Evolutionary conservation across 192 early-diverging fungal genomes (phyloP), one percentile per base, ranked within the genome.

Genomic region (Radiomyces spectabilis): DNA sequence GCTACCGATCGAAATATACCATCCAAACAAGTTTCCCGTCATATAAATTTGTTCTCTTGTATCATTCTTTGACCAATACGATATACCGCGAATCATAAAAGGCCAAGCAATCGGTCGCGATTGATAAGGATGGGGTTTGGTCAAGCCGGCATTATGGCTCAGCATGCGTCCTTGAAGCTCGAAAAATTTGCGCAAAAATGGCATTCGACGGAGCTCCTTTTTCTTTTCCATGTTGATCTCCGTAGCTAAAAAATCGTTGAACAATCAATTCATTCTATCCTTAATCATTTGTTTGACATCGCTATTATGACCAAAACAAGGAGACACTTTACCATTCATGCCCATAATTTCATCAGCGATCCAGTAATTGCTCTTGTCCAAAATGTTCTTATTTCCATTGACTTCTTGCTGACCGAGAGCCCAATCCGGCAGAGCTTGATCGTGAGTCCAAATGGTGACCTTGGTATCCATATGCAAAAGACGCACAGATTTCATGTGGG

Each of bases 101-200:
- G 91, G 93, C 95, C 95, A 98, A 32, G 88, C 78, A 44, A 82
- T 78, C 8, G 95, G 94, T 6, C 71, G 35, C 40, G 76, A 81
- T 61, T 93, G 92, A 78, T 96, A 98, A 41, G 96, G 96, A 59
- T 98, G 96, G 22, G 88, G 77, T 30, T 83, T 83, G 4, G 93
- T 95, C 32, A 98, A 74, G 9, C 82, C 92, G 40, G 87, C 79
- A 66, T 98, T 98, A 71, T 94, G 92, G 31, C 81, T 78, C 45
- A 98, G 68, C 94, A 98, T 98, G 25, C 88, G 75, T 1, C 64
- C 61, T 71, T 98, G 95, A 9, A 98, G 80, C 61, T 98, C 96
- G 15, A 82, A 48, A 51, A 85, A 97, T 74, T 97, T 97, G 8
- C 63, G 56, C 18, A 95, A 46, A 56, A 98, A 98, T 18, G 65